Percentiles rank a stretch among this genome's conserved stretches.
Conservation (phyloP, 164 flowering plant genomes). For the Macadamia integrifolia region DNA sequence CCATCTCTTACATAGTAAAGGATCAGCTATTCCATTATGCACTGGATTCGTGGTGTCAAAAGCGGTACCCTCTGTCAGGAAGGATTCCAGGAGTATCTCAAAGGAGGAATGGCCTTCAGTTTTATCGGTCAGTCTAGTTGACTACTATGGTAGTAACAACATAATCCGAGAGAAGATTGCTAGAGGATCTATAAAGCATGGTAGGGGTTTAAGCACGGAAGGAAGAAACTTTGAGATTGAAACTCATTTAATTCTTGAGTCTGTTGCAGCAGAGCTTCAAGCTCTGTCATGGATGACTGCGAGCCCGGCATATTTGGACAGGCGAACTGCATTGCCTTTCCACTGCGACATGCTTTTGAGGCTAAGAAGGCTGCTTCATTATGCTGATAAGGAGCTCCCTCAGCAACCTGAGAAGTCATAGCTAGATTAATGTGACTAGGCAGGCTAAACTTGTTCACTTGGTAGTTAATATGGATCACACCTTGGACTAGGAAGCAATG, state of each 20-base stretch:
- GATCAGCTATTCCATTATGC: constrained; percentile 83
- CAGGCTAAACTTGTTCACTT: neutral
- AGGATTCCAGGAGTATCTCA: constrained; percentile 32
- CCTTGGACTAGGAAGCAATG: neutral
- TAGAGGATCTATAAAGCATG: constrained; percentile 43
- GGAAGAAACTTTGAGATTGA: constrained; percentile 53
- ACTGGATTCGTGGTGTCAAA: constrained; percentile 90
- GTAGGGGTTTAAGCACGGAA: constrained; percentile 38
- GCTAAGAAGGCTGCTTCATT: constrained; percentile 82
- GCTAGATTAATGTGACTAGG: constrained; percentile 10
- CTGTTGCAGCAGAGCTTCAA: constrained; percentile 86
- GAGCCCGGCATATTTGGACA: constrained; percentile 81
- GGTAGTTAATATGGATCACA: neutral
- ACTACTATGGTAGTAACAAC: constrained; percentile 68
- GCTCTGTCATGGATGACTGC: constrained; percentile 97
- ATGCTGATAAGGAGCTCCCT: constrained; percentile 75
- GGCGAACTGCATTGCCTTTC: constrained; percentile 82
- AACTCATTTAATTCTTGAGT: constrained; percentile 62
- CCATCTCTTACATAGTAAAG: constrained; percentile 96
- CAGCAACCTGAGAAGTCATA: constrained; percentile 29
- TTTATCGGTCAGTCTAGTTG: constrained; percentile 75
- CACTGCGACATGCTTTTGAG: constrained; percentile 94
- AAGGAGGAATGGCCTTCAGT: constrained; percentile 93
- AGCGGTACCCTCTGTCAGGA: constrained; percentile 77
- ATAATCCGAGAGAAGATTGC: constrained; percentile 48